phyloP scores from a whole-genome alignment of 2,329 filamentous ascomycete species.

The Chrysosporium keratinophilum region DNA sequence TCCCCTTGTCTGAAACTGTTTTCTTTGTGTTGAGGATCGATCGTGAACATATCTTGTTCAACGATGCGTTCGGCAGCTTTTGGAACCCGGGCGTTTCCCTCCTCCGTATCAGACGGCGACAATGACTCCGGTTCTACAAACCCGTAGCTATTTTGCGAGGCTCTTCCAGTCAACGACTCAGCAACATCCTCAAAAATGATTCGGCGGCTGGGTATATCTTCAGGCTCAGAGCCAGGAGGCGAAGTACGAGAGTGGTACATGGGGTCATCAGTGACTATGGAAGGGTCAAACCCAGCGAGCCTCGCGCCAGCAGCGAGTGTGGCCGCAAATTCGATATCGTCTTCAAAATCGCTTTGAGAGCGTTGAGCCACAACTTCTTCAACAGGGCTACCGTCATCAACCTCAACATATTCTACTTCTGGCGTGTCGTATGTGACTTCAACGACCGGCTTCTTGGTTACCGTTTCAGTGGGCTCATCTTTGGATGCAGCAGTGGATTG shows the following conservation, averaged over 20 bases:
- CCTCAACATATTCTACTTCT: conserved; percentile 4
- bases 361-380: conserved; percentile 3
- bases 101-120: conserved; percentile 8
- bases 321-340: conserved; percentile 60
- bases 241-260: conserved; percentile 47
- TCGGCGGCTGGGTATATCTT: background rate
- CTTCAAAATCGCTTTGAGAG: conserved; percentile 40
- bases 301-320: conserved; percentile 57
- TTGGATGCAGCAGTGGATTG: background rate
- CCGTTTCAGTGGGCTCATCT: background rate
- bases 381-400: background rate
- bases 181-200: conserved; percentile 16
- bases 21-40: background rate
- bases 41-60: background rate
- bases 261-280: conserved; percentile 58
- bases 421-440: background rate
- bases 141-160: conserved; percentile 1
- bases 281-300: conserved; percentile 59
- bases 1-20: background rate
- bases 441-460: background rate
- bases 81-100: background rate
- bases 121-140: conserved; percentile 15
- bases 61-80: background rate
- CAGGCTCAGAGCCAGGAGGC: conserved; percentile 13
- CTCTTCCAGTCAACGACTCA: conserved; percentile 7